phyloP scores from a whole-genome alignment of 306 rosid genomes.

The Trichosanthes truncata region DNA sequence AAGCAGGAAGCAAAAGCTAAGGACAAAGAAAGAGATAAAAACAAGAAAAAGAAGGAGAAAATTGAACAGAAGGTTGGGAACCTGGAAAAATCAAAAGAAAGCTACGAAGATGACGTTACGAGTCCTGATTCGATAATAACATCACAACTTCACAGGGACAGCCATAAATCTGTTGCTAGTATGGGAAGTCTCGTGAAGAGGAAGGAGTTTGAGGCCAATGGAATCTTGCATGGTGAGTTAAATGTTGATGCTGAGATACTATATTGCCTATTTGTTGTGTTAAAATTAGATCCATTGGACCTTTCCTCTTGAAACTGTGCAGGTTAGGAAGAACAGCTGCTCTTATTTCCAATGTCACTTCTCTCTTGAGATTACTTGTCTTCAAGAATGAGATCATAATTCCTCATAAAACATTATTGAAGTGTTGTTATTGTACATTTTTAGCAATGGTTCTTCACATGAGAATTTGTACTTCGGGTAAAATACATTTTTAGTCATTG shows the following conservation, averaged over 20 bases:
- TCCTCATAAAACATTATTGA: neutral
- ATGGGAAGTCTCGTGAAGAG: conserved; percentile 55
- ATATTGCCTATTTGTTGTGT: neutral
- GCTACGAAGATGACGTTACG: conserved; percentile 24
- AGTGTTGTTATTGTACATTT: neutral
- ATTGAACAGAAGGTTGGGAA: conserved; percentile 33
- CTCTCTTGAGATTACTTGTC: neutral
- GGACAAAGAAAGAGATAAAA: conserved; percentile 34
- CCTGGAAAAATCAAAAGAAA: conserved; percentile 9
- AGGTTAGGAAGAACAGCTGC: neutral
- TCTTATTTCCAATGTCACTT: neutral
- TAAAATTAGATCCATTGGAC: neutral
- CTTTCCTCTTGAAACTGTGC: conserved; percentile 20
- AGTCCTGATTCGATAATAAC: conserved; percentile 23
- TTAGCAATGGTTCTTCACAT: neutral
- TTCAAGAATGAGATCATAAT: neutral
- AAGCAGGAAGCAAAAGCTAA: conserved; percentile 54
- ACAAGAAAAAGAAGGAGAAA: conserved; percentile 46
- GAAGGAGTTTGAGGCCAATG: conserved; percentile 58
- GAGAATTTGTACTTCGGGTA: neutral
- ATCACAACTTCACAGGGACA: conserved; percentile 31
- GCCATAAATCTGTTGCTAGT: conserved; percentile 23
- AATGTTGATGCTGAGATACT: conserved; percentile 9
- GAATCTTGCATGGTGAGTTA: conserved; percentile 73
- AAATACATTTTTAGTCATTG: neutral